Evolutionary conservation across 106 monocot species (phyloP).

Genomic region (Cymbidium sinense): DNA sequence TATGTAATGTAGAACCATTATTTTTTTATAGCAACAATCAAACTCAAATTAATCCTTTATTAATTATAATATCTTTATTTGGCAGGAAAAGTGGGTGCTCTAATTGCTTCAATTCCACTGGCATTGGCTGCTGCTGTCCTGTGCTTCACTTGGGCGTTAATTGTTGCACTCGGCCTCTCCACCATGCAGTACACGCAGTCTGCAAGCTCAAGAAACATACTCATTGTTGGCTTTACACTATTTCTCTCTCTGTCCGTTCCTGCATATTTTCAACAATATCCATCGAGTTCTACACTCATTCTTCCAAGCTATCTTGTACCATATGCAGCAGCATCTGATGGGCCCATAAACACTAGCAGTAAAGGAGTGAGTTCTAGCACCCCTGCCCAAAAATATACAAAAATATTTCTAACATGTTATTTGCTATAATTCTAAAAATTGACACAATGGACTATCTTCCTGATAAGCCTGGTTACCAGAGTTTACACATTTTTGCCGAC

Average conservation of each 20-base stretch:
- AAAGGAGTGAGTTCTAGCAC: constrained; percentile 44
- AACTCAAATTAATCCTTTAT: background rate
- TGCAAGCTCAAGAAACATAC: constrained; percentile 80
- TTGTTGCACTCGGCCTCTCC: constrained; percentile 79
- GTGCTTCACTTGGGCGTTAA: constrained; percentile 92
- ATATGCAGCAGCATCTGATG: constrained; percentile 84
- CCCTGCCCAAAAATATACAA: background rate
- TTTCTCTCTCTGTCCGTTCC: constrained; percentile 91
- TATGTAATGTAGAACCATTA: too few relatives aligned
- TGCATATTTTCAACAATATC: constrained; percentile 88
- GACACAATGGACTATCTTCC: too few relatives aligned
- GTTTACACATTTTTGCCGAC: too few relatives aligned
- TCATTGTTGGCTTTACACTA: constrained; percentile 94
- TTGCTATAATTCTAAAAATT: too few relatives aligned
- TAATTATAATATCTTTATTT: background rate
- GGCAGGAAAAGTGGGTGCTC: constrained; percentile 87
- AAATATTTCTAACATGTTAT: too few relatives aligned
- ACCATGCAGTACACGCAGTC: constrained; percentile 81
- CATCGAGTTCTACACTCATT: constrained; percentile 63
- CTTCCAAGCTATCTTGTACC: constrained; percentile 90
- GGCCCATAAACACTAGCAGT: constrained; percentile 61
- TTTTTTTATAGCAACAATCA: too few relatives aligned
- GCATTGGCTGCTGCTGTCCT: constrained; percentile 89
- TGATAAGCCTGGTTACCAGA: too few relatives aligned
- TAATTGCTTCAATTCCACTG: constrained; percentile 88